Evolutionary conservation across 2,329 filamentous ascomycete species (phyloP).

Genomic region (Cadophora luteo-olivacea): DNA sequence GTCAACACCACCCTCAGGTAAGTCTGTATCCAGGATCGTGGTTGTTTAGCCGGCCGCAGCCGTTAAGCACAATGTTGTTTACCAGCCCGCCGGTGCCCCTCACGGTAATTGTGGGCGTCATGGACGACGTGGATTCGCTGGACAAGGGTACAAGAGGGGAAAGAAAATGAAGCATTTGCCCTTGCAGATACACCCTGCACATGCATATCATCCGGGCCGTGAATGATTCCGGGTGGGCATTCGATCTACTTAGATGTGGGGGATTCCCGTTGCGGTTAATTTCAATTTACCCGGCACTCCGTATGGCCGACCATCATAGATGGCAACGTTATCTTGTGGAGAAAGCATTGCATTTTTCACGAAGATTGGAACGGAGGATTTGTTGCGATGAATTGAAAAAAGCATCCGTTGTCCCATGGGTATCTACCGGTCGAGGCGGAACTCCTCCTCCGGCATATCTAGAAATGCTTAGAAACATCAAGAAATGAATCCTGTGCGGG

Average conservation of each 20-base stretch:
- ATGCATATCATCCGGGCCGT: slow-evolving; percentile 3
- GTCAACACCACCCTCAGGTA: no score
- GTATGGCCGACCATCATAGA: background rate
- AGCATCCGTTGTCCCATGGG: background rate
- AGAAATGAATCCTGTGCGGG: no score
- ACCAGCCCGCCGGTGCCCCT: background rate
- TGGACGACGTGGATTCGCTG: slow-evolving; percentile 1
- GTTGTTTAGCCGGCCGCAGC: slow-evolving; percentile 9
- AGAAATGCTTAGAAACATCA: no score
- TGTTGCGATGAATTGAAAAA: background rate
- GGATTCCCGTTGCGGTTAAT: background rate
- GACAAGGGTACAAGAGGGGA: background rate
- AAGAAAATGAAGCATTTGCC: background rate
- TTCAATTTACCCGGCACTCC: background rate
- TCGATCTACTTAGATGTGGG: background rate
- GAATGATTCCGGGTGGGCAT: background rate
- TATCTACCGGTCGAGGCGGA: background rate
- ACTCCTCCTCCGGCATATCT: background rate
- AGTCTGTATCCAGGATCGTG: background rate
- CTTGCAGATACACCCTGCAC: background rate
- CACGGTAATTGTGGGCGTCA: background rate
- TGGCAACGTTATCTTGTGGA: background rate
- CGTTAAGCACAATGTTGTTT: slow-evolving; percentile 3
- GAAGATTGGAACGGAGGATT: background rate
- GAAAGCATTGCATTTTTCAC: background rate